Conservation (phyloP, 2,329 filamentous ascomycete species). For the Colletotrichum plurivorum region DNA sequence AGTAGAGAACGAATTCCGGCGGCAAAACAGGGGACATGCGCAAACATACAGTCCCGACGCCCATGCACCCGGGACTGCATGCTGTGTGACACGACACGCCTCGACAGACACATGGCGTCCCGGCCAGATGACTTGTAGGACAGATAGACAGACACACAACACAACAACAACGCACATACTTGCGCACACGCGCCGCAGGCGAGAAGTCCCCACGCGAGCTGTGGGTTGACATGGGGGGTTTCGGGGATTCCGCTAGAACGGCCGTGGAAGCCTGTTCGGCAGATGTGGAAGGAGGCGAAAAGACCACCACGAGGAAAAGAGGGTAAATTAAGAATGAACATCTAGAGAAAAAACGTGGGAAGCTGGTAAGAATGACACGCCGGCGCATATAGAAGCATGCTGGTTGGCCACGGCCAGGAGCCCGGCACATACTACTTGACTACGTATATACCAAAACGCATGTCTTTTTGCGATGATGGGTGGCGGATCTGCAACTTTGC, state of each 20-base stretch:
- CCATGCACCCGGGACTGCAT: conserved; percentile 1
- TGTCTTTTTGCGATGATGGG: background rate
- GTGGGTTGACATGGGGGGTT: background rate
- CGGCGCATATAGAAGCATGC: background rate
- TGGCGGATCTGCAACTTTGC: conserved; percentile 14
- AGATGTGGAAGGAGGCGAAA: background rate
- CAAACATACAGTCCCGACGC: conserved; percentile 4
- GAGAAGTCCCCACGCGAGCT: background rate
- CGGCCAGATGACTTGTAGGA: no score
- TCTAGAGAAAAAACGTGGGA: background rate
- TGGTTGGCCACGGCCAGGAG: background rate
- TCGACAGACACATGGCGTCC: conserved; percentile 7
- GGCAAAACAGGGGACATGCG: background rate
- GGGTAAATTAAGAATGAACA: no score
- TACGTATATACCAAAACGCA: background rate
- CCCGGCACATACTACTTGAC: background rate
- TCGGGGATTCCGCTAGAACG: conserved; percentile 18
- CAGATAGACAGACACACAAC: no score
- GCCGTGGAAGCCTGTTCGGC: conserved; percentile 30
- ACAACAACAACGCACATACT: background rate
- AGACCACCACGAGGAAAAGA: background rate
- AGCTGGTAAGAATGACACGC: background rate
- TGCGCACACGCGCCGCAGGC: no score
- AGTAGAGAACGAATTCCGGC: no score
- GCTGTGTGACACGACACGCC: background rate